Evolutionary conservation across 73 alveolate species (phyloP), one percentile per base, ranked within the genome.

Genomic region (Paramecium tetraurelia): DNA sequence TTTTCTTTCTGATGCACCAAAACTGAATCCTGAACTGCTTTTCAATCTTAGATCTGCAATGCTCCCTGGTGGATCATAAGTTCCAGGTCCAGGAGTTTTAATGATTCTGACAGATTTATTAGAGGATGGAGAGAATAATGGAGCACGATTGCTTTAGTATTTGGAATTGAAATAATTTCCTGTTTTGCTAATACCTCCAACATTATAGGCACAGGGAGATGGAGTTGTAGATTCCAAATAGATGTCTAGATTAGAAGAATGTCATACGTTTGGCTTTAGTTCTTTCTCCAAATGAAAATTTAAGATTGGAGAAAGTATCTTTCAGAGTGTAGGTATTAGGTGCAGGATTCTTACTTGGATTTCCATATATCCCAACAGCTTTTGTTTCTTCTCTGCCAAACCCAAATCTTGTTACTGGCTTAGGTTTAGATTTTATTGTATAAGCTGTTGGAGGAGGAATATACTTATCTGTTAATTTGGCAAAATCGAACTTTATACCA

Each of bases 51-150:
- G 1, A 80, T 80, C 90, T n/a, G 76, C 90, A 24, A 80, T 48
- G 43, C 43, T 76, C 3, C 90, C 90, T 11, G 90, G 90, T 10
- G 90, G 90, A 80, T 80, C 90, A 80, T 80, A 80, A 11, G 90
- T 80, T 18, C 90, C 90, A 4, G 90, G 90, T 46, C 90, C 90
- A 5, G 90, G 90, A 80, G 43, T 44, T 80, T 43, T 80, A 14
- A 31, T 80, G 38, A 40, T 18, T 40, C 90, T 40, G 5, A 80
- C 31, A 20, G 76, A 44, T 80, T 80, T 31, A 18, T 41, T 24
- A 44, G 90, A 80, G 7, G 76, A 33, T 80, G 90, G 90, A 41
- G 76, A 44, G 44, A 80, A 31, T 9, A 80, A 29, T 18, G 90
- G 70, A n/a, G 90, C 90, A 21, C 75, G 27, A 80, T 43, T 80